Evolutionary conservation across 768 basidiomycete genomes (phyloP), one percentile per base, ranked within the genome.

Genomic region (Rhizopogon sp.): DNA sequence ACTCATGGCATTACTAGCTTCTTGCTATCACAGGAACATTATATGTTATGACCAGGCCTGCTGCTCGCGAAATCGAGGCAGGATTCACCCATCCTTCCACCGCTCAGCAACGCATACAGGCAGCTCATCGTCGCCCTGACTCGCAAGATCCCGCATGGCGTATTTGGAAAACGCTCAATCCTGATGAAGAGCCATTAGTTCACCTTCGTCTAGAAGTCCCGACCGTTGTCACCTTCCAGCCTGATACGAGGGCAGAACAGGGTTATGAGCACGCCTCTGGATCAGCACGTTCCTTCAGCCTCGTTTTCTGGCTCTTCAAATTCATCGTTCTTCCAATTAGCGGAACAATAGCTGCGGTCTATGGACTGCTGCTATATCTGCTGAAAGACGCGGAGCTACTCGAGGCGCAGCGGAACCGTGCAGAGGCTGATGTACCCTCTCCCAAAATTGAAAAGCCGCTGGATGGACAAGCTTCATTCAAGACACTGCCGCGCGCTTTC

Each of bases 311-410:
- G 85, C 68, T 91, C 25, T 60, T 87, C 62, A 90, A 90, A 70
- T 88, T 95, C 58, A 83, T 98, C 68, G 74, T 92, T 2, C 69
- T 94, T 1, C 96, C 96, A 0, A 95, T 97, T 65, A 80, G 83
- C 7, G 76, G 77, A 5, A 96, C 95, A 0, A 90, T 88, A 6
- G 72, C 79, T 25, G 69, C 80, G 3, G 76, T 98, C 9, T 98
- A 89, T 67, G 77, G 80, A 7, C 71, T 98, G 10, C 75, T 96
- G 7, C 76, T 92, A 9, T 94, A 94, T 66, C 77, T 99, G 2
- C 74, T 98, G 57, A 96, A 95, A 73, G 87, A 96, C 60, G 84
- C 92, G 0, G 94, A 99, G 56, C 80, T 94, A 1, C 78, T 97
- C 37, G 94, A 94, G 62, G 88, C 90, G 3, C 92, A 94, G 63